These are phyloP conservation scores for Selenicereus undatus DNA, from an alignment of 148 eudicot genomes.

Conservation along the genomic window DNA sequence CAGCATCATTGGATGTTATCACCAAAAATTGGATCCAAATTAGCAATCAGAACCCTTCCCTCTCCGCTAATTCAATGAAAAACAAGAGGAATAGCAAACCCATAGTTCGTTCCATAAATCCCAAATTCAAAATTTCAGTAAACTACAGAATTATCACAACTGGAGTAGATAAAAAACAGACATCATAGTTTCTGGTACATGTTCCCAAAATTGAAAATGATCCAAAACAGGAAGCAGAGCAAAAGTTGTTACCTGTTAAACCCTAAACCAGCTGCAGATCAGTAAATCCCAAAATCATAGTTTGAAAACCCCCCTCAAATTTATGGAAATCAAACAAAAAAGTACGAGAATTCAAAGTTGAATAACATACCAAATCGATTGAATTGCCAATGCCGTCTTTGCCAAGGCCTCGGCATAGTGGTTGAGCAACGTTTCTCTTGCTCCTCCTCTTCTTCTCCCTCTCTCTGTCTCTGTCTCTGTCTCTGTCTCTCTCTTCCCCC, in stretches of 20 bases:
- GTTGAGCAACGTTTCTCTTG: not conserved
- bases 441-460: not conserved
- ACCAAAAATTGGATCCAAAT: not conserved
- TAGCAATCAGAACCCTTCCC: not conserved
- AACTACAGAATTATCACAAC: not conserved
- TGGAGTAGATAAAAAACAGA: not conserved
- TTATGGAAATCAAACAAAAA: not conserved
- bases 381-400: not conserved
- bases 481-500: not conserved
- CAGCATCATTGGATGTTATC: not conserved
- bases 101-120: not conserved
- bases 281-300: not conserved
- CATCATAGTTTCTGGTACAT: not conserved
- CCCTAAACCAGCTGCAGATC: slow-evolving; percentile 1
- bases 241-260: not conserved
- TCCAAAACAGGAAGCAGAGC: not conserved
- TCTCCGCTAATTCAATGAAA: not conserved
- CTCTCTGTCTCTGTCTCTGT: not conserved
- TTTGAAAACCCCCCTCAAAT: not conserved
- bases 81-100: not conserved
- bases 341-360: not conserved
- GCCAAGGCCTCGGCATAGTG: slow-evolving; percentile 3
- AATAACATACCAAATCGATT: not conserved
- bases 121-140: not conserved
- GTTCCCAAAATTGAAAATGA: not conserved